Evolutionary conservation across 306 rosid genomes (phyloP).

Genomic region (Hylodesmum podocarpum): DNA sequence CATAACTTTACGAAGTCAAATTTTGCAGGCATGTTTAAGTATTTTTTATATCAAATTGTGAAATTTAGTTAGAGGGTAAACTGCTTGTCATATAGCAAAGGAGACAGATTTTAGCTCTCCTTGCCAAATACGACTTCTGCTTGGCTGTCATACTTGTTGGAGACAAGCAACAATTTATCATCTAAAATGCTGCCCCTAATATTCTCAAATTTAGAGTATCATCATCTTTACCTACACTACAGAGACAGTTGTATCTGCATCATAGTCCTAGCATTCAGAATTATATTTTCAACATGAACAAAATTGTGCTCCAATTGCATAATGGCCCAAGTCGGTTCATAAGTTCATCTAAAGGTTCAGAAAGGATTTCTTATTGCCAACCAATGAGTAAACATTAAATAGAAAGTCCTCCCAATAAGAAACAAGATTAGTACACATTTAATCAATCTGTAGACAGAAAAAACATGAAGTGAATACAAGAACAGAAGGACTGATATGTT

Average conservation of each 20-base stretch:
- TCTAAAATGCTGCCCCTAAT: neutral
- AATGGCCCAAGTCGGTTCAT: neutral
- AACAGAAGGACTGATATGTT: slow-evolving; percentile 7
- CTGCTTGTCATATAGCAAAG: slow-evolving; percentile 7
- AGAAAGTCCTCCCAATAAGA: slow-evolving; percentile 5
- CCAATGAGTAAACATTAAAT: neutral
- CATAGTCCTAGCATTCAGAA: neutral
- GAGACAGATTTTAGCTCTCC: neutral
- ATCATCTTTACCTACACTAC: neutral
- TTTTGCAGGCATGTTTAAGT: neutral
- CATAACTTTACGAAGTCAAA: neutral
- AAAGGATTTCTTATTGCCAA: neutral
- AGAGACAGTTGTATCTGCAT: neutral
- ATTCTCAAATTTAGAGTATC: neutral
- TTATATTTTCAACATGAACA: neutral
- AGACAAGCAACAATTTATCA: neutral
- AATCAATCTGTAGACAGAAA: slow-evolving; percentile 2
- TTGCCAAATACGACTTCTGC: neutral
- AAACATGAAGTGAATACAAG: neutral
- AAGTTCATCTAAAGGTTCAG: neutral
- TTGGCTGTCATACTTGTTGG: neutral
- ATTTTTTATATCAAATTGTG: neutral
- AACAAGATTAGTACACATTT: neutral
- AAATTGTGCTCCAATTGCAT: neutral
- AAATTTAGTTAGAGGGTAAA: slow-evolving; percentile 15